Evolutionary conservation across 2,329 filamentous ascomycete species (phyloP), one percentile per base, ranked within the genome.

Genomic region (Colletotrichum abscissum): DNA sequence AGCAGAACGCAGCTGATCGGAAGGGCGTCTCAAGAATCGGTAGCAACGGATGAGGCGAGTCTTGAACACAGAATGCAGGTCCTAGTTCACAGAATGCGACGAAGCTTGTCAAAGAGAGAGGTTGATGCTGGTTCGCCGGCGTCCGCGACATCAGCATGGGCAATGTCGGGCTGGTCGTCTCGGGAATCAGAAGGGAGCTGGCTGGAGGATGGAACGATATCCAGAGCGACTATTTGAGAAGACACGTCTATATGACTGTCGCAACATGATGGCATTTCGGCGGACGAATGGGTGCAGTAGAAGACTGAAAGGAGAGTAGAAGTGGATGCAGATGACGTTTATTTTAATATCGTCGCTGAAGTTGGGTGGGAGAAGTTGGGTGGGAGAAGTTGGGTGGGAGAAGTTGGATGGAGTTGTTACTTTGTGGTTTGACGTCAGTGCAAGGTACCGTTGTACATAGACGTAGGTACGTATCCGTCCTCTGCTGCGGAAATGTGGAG

Each of bases 101-200:
- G 64, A 46, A 72, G 52, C 57, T 57, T 57, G 33, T 63, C 64
- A 58, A 68, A 38, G 52, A 49, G 69, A 11, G 64, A 52, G 26
- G 28, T 42, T 12, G 55, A 54, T 22, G 57, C 5, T 24, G 12
- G 35, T 30, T 12, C 62, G 6, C 59, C 42, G 24, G 14, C 55
- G 5, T 59, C 22, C 19, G 8, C 19, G 42, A 49, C 42, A n/a
- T 42, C 38, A 14, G 42, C 59, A 11, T 55, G 42, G 30, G 7
- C 12, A 30, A 59, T 30, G 11, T 22, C 52, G 26, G 55, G 22
- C 26, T 33, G 35, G 24, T 30, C 35, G 16, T 60, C 42, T 58
- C n/a, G n/a, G 22, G 63, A 59, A 12, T 66, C 55, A 12, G 67
- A 57, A 19, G 62, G 38, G 8, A 49, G 57, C 57, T 58, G 14